Evolutionary conservation across 2,329 filamentous ascomycete species (phyloP).

Genomic region (Phialophora tarda): DNA sequence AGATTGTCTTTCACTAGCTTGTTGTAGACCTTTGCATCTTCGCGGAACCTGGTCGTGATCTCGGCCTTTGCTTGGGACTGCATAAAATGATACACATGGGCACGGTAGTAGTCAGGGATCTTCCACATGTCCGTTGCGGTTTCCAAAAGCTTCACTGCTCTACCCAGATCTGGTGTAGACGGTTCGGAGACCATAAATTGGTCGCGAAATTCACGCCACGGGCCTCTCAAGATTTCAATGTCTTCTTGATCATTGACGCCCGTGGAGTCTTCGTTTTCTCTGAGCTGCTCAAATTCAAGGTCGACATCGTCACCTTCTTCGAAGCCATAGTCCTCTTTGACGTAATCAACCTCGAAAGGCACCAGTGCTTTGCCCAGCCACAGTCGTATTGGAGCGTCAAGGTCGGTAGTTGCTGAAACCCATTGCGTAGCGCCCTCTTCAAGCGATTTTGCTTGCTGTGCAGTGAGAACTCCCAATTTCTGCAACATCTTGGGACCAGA

Average conservation of each 20-base stretch:
- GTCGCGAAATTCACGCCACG: conserved; percentile 52
- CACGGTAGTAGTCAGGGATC: conserved; percentile 62
- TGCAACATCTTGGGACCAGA: conserved; percentile 52
- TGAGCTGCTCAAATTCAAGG: conserved; percentile 64
- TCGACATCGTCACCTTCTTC: conserved; percentile 64
- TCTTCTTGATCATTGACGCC: conserved; percentile 60
- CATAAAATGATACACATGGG: conserved; percentile 70
- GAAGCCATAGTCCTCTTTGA: conserved; percentile 58
- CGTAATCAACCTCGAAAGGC: conserved; percentile 52
- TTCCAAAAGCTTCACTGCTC: conserved; percentile 44
- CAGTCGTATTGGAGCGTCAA: conserved; percentile 53
- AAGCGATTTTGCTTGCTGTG: conserved; percentile 68
- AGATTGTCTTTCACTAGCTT: conserved; percentile 59
- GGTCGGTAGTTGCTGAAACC: conserved; percentile 45
- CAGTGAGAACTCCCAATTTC: conserved; percentile 63
- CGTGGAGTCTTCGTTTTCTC: conserved; percentile 65
- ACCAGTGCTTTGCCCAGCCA: conserved; percentile 64
- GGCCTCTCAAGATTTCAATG: conserved; percentile 58
- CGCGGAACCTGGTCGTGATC: conserved; percentile 56
- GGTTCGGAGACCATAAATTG: conserved; percentile 44
- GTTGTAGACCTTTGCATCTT: conserved; percentile 58
- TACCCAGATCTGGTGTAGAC: conserved; percentile 44
- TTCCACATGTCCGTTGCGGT: conserved; percentile 63
- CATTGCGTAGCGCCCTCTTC: conserved; percentile 54
- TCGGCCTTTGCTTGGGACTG: conserved; percentile 60